Conservation (phyloP, 140 eudicot species). For the Bidens hawaiensis region DNA sequence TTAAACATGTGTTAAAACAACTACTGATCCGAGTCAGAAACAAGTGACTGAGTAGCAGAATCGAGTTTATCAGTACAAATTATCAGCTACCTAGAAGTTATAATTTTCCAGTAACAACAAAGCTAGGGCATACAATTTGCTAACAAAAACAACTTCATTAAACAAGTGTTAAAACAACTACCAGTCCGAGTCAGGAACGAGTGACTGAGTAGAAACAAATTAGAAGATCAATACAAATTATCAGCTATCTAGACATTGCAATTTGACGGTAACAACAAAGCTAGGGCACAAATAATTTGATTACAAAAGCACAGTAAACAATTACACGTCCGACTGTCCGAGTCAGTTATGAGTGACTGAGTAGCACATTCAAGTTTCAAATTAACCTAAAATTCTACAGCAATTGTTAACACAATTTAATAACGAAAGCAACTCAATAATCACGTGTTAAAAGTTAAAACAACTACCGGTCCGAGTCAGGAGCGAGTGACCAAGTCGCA, state of each 20-base stretch:
- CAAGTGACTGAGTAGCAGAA: background rate
- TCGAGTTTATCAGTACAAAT: background rate
- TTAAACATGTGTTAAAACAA: no score
- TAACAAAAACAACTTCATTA: no score
- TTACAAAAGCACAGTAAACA: no score
- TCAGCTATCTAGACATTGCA: background rate
- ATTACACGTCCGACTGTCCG: no score
- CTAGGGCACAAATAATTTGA: background rate
- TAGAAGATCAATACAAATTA: background rate
- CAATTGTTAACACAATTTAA: background rate
- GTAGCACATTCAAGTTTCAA: no score
- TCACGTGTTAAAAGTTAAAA: background rate
- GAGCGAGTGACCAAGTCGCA: slow-evolving; percentile 58
- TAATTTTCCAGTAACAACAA: background rate
- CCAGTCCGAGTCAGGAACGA: background rate
- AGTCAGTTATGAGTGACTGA: background rate
- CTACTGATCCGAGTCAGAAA: background rate
- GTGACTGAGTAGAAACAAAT: background rate
- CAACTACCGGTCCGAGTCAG: slow-evolving; percentile 67
- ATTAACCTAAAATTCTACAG: background rate
- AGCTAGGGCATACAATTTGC: background rate
- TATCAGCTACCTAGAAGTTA: background rate
- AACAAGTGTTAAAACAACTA: no score
- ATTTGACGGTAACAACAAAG: background rate
- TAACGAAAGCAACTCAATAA: background rate